Evolutionary conservation across 1,284 basidiomycete genomes (phyloP), one percentile per base, ranked within the genome.

Genomic region (Cutaneotrichosporon mucoides): DNA sequence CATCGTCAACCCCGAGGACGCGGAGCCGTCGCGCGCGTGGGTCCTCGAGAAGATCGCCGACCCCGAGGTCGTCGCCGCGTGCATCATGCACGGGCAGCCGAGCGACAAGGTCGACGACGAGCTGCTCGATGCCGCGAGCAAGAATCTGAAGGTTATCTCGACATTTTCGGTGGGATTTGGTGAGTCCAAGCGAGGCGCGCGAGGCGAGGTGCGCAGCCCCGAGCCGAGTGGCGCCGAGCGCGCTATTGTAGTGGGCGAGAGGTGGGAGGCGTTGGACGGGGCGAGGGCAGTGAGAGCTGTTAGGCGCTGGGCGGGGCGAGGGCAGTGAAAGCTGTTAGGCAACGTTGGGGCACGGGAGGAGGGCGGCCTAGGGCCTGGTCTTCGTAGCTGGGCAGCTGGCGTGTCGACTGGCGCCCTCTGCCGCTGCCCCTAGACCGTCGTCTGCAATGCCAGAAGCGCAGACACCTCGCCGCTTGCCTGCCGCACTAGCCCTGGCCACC

Each of bases 151-250:
- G 56, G 86, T 89, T 13, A 83, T 97, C 6, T 92, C 91, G 1
- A 97, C 94, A 0, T 89, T 95, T 84, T 80, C 76, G 13, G 90
- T 92, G 15, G 90, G 91, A 43, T 90, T 88, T 73, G 90, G 90
- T 90, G 67, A 63, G 82, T 73, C 24, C 24, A 24, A 34, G 9
- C 10, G 47, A n/a, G 13, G 9, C 40, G 24, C 43, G 24, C 24
- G 24, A 24, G 15, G 1, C 8, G 43, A n/a, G 43, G 8, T 9
- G 43, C 38, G 10, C 35, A 13, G 46, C 33, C 38, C 9, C 38
- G 38, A 41, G 38, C 38, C 13, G 38, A 13, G 38, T 24, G 24
- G 24, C 24, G 24, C 24, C 24, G 24, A 24, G 24, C 24, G 24
- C 24, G 24, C 24, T 24, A 24, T 24, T 24, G 24, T 24, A 24